phyloP scores from a whole-genome alignment of 352 stramenopile species.

The Plasmopara viticola region DNA sequence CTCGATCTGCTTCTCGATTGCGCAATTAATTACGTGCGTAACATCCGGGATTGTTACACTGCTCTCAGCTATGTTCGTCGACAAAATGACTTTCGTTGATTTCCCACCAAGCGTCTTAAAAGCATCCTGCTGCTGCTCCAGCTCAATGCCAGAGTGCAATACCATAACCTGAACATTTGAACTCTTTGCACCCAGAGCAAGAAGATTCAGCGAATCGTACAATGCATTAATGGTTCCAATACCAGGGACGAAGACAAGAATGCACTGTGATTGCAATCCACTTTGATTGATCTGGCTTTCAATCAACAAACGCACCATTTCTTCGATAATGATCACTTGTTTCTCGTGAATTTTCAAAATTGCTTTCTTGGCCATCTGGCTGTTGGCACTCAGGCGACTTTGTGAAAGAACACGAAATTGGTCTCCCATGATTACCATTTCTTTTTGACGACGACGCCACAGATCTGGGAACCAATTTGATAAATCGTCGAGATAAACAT shows the following conservation, averaged over 20 bases:
- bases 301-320: conserved; percentile 57
- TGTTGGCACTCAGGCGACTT: conserved; percentile 30
- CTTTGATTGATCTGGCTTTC: conserved; percentile 29
- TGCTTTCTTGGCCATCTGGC: conserved; percentile 38
- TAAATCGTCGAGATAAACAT: conserved; percentile 59
- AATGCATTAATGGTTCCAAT: conserved; percentile 90
- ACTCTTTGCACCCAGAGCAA: conserved; percentile 15
- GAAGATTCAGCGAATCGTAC: conserved; percentile 59
- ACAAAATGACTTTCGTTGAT: conserved; percentile 91
- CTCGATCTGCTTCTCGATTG: conserved; percentile 80
- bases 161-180: conserved; percentile 48
- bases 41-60: conserved; percentile 95
- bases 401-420: conserved; percentile 34
- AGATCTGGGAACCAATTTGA: conserved; percentile 35
- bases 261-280: conserved; percentile 61
- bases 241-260: conserved; percentile 95
- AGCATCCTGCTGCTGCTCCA: conserved; percentile 69
- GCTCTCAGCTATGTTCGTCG: conserved; percentile 96
- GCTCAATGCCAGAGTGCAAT: conserved; percentile 63
- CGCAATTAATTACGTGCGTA: conserved; percentile 83
- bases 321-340: conserved; percentile 47
- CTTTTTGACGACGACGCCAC: conserved; percentile 26
- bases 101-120: conserved; percentile 40
- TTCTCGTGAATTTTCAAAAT: conserved; percentile 62
- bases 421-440: conserved; percentile 37